Base-by-base conservation (phyloP, 345 rosid species). In the Eucalyptus guilfoylei region DNA sequence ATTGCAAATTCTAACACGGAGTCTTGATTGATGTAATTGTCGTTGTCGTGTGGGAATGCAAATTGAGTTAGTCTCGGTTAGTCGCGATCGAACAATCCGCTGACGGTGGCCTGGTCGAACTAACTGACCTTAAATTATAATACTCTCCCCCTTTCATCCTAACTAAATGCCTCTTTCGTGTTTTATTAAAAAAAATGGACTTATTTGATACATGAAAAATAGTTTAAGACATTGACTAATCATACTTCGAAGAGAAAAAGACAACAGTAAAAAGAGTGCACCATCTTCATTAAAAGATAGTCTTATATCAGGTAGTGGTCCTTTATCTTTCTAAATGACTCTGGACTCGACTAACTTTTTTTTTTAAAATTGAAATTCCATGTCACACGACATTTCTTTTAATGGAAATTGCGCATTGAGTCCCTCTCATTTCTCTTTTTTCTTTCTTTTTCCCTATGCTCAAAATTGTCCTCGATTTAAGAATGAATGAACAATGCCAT, bases 311-410 rank as follows among this genome's bases (percentile, higher is more conserved):
- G 72, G 7, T 34, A 37, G 58, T 5, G 0, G 11, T 52, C 58
- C 58, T 52, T 52, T 52, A 52, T 52, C 58, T 52, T 52, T 9
- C 11, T 52, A 52, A 52, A 52, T 19, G 58, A 52, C 58, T 21
- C 5, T 0, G 11, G 58, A 52, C 26, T 52, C 10, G 26, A 52
- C 11, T 0, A 2, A 50, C 23, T 6, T 45, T 49, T 12, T 49
- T 7, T 67, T 17, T 67, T 26, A 5, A 11, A 58, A 11, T 60
- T 15, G 4, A 60, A 60, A 26, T 11, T 28, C 0, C 32, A 12
- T 12, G 6, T 60, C 4, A 60, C 67, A 26, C 7, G 32, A 60
- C 80, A 67, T 67, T 32, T 16, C 80, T 67, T 64, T 16, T n/a
- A 32, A 67, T 32, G 21, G 11, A 67, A 32, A 9, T 30, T 32